Percentiles rank a stretch among this genome's conserved stretches.
phyloP scores from a whole-genome alignment of 805 yeast genomes.

The Kazachstania viticola region DNA sequence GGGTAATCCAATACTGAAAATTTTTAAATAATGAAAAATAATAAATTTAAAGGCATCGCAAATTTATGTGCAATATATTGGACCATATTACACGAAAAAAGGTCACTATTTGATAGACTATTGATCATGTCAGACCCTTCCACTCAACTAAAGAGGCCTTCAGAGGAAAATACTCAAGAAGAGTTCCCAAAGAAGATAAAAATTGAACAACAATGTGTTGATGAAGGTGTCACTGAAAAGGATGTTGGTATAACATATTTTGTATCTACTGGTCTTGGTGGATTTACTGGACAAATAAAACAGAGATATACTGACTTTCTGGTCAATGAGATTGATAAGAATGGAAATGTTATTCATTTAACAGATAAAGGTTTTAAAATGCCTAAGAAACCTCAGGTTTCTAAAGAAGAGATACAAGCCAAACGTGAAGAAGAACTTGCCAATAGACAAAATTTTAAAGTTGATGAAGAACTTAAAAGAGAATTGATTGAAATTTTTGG shows the following conservation, averaged over 20 bases:
- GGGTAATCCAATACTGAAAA: no score
- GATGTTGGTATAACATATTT: slow-evolving; percentile 85
- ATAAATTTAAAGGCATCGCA: no score
- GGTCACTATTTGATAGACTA: no score
- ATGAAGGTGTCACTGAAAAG: slow-evolving; percentile 44
- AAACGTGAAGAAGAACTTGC: slow-evolving; percentile 23
- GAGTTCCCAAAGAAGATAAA: slow-evolving; percentile 8
- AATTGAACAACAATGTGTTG: slow-evolving; percentile 1
- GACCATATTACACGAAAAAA: no score
- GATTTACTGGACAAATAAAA: slow-evolving; percentile 72
- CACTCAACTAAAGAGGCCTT: no score
- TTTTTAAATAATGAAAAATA: no score
- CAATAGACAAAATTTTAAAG: slow-evolving; percentile 28
- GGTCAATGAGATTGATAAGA: slow-evolving; percentile 72
- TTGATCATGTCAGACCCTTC: no score
- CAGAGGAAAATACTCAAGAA: no score
- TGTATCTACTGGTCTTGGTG: slow-evolving; percentile 40
- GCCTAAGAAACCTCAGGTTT: slow-evolving; percentile 36
- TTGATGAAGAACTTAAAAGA: slow-evolving; percentile 35
- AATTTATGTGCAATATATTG: no score
- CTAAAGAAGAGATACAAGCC: slow-evolving; percentile 30
- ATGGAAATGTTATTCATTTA: slow-evolving; percentile 65
- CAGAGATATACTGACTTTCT: slow-evolving; percentile 88
- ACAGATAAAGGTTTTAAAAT: slow-evolving; percentile 59
- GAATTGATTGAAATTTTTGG: slow-evolving; percentile 47